A percentile compares a stretch with the other conserved stretches of the same genome.
Evolutionary conservation across 2,329 filamentous ascomycete genomes (phyloP).

Genomic region (Aspergillus udagawae): DNA sequence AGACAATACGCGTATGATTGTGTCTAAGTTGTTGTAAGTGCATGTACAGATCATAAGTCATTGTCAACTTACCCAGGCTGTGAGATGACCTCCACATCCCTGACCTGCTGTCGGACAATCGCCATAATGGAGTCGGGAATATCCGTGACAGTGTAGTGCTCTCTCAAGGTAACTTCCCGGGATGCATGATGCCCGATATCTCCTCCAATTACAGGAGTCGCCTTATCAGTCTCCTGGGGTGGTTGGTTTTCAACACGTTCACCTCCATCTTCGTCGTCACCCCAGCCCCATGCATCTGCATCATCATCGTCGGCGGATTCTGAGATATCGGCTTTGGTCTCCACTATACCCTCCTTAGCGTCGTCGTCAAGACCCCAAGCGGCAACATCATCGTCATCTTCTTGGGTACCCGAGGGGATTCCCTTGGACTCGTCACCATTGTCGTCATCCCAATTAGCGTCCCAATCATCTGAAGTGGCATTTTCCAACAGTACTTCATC

Average conservation of each 20-base stretch:
- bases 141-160: conserved; percentile 83
- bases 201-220: conserved; percentile 21
- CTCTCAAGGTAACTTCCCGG: conserved; percentile 71
- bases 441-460: conserved; percentile 73
- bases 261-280: conserved; percentile 56
- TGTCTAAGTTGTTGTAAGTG: conserved; percentile 26
- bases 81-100: conserved; percentile 38
- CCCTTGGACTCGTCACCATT: conserved; percentile 42
- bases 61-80: conserved; percentile 31
- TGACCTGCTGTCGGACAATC: conserved; percentile 39
- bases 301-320: conserved; percentile 31
- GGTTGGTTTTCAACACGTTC: conserved; percentile 25
- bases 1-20: conserved; percentile 34
- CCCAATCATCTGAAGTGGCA: conserved; percentile 62
- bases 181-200: conserved; percentile 18
- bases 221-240: conserved; percentile 12
- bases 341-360: conserved; percentile 19
- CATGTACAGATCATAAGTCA: background rate
- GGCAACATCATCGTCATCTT: conserved; percentile 44
- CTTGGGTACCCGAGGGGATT: conserved; percentile 14
- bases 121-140: conserved; percentile 71
- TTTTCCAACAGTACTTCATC: conserved; percentile 62
- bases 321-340: conserved; percentile 13
- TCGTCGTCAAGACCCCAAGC: conserved; percentile 51
- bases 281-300: conserved; percentile 79